Evolutionary conservation across 805 yeast genomes (phyloP).

Genomic region (Starmera quercuum): DNA sequence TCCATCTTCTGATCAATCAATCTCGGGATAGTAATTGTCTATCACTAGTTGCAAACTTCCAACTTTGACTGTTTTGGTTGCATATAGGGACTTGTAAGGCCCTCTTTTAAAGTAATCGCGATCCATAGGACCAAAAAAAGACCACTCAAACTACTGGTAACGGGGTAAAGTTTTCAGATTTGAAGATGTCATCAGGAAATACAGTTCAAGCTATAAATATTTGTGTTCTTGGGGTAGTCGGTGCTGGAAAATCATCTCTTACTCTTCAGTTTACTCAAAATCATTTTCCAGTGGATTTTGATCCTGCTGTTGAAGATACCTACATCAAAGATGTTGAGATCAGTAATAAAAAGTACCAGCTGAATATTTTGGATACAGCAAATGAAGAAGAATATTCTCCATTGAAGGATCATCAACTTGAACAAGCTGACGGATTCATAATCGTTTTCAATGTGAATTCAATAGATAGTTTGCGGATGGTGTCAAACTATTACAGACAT

Average conservation of each 20-base stretch:
- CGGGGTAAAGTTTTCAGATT: too few relatives aligned
- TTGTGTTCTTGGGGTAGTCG: conserved; percentile 58
- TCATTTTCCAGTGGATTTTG: conserved; percentile 59
- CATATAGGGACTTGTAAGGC: too few relatives aligned
- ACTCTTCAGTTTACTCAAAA: conserved; percentile 55
- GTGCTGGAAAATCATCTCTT: conserved; percentile 62
- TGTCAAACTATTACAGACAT: conserved; percentile 10
- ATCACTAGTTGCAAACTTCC: too few relatives aligned
- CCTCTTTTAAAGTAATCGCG: too few relatives aligned
- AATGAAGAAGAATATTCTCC: conserved; percentile 79
- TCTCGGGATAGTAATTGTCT: too few relatives aligned
- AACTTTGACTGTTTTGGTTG: too few relatives aligned
- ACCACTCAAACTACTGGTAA: too few relatives aligned
- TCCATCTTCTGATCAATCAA: too few relatives aligned
- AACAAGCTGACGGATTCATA: conserved; percentile 16
- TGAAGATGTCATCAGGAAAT: too few relatives aligned
- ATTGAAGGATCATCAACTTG: conserved; percentile 38
- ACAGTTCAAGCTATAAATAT: conserved; percentile 4
- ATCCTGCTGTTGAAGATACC: conserved; percentile 62
- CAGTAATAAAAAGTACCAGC: conserved; percentile 41
- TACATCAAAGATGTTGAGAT: conserved; percentile 48
- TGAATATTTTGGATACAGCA: conserved; percentile 69
- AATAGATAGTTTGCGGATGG: conserved; percentile 7
- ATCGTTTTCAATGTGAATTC: conserved; percentile 11
- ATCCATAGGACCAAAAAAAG: too few relatives aligned